A percentile compares a stretch with the other conserved stretches of the same genome.
Conservation (phyloP, 2,329 filamentous ascomycete species). For the Coniochaeta ligniaria region DNA sequence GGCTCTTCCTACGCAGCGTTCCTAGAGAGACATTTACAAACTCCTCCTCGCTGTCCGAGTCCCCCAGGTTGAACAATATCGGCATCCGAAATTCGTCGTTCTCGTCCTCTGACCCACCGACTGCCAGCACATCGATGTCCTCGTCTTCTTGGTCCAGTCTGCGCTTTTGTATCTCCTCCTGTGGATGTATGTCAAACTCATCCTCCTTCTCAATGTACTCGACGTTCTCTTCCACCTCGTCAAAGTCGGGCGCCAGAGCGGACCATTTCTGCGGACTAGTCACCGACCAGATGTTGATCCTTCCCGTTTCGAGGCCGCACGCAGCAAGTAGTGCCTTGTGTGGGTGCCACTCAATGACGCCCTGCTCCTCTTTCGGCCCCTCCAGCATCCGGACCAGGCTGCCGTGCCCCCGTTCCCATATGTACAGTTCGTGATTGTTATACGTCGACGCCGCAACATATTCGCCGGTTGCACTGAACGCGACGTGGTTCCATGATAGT, state of each 20-base stretch:
- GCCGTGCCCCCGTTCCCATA: conserved; percentile 92
- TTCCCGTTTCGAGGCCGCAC: conserved; percentile 85
- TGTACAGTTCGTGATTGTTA: conserved; percentile 98
- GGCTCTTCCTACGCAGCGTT: conserved; percentile 81
- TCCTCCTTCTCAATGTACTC: conserved; percentile 94
- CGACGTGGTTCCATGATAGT: conserved; percentile 93
- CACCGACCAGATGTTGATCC: conserved; percentile 94
- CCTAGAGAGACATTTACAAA: conserved; percentile 62
- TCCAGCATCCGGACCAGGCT: conserved; percentile 95
- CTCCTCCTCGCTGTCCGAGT: conserved; percentile 94
- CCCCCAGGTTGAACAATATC: conserved; percentile 83
- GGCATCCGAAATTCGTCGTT: conserved; percentile 74
- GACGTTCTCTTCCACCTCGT: conserved; percentile 95
- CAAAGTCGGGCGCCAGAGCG: conserved; percentile 91
- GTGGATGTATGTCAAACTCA: conserved; percentile 95
- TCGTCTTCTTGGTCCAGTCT: conserved; percentile 89
- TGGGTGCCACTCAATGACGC: conserved; percentile 96
- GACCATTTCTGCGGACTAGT: conserved; percentile 96
- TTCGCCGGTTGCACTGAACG: conserved; percentile 88
- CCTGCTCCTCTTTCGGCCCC: conserved; percentile 92
- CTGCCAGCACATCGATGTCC: conserved; percentile 79
- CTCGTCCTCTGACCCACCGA: conserved; percentile 55
- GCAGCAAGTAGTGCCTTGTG: conserved; percentile 79
- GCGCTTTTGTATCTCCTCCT: conserved; percentile 88
- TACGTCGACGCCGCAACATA: conserved; percentile 95